These are phyloP conservation scores for Cercophora scortea DNA, from an alignment of 495 filamentous ascomycete species.

Conservation along the genomic window DNA sequence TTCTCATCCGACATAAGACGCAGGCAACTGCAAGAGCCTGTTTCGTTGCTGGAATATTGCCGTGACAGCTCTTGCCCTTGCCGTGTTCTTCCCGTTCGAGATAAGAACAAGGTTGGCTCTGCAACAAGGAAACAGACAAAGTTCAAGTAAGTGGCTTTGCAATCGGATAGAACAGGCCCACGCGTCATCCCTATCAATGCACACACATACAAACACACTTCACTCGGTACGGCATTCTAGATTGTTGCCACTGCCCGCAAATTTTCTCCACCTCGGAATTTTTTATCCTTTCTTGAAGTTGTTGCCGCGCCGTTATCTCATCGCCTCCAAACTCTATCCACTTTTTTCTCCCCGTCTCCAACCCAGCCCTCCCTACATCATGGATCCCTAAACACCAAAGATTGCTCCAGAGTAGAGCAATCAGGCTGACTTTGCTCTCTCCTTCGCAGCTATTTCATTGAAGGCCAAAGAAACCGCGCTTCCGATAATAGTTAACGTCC, in stretches of 20 bases:
- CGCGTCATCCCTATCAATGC: background rate
- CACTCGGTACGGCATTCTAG: background rate
- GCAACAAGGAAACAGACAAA: constrained; percentile 1
- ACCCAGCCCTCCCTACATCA: background rate
- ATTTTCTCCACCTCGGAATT: background rate
- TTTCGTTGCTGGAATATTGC: constrained; percentile 35
- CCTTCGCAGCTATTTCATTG: constrained; percentile 2
- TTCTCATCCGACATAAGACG: background rate
- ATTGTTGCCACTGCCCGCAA: background rate
- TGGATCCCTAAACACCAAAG: background rate
- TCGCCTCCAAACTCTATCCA: background rate
- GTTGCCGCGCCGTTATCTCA: background rate
- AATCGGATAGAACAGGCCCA: background rate
- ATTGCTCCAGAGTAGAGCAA: background rate
- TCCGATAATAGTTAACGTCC: constrained; percentile 1
- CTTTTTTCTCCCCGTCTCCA: background rate
- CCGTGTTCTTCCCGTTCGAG: constrained; percentile 1
- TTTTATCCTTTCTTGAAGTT: background rate
- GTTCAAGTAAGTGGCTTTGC: background rate
- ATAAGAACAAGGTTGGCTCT: constrained; percentile 11
- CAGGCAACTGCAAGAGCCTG: constrained; percentile 12
- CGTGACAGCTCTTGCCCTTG: constrained; percentile 25
- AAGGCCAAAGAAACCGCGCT: background rate
- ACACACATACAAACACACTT: too few relatives aligned
- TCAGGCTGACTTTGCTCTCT: constrained; percentile 8